A percentile compares a stretch with the other conserved stretches of the same genome.
Conservation (phyloP, 2,329 filamentous ascomycete species). For the Ascochyta koolunga region DNA sequence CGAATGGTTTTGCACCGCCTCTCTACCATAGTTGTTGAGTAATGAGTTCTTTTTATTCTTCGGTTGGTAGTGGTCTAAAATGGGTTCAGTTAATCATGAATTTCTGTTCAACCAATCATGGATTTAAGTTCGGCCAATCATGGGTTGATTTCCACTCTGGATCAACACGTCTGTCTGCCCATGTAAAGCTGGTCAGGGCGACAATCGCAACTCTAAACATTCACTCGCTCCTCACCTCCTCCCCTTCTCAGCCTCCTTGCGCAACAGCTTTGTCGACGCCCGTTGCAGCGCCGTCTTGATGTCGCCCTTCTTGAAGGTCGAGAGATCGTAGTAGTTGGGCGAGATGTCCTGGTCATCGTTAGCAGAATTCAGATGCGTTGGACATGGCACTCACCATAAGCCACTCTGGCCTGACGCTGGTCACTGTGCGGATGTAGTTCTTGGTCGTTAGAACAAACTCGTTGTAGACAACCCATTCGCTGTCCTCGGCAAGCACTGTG, state of each 20-base stretch:
- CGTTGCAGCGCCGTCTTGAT: conserved; percentile 71
- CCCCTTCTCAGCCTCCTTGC: conserved; percentile 53
- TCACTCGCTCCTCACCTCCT: conserved; percentile 1
- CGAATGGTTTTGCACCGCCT: too few relatives aligned
- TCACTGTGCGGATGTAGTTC: conserved; percentile 96
- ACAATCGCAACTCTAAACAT: too few relatives aligned
- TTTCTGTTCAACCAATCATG: too few relatives aligned
- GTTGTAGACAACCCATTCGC: conserved; percentile 97
- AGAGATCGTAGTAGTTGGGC: conserved; percentile 87
- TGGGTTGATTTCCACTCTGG: too few relatives aligned
- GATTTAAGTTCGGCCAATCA: too few relatives aligned
- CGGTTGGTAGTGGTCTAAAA: too few relatives aligned
- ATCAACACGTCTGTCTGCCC: too few relatives aligned
- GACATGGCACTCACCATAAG: conserved; percentile 68
- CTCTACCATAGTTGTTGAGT: too few relatives aligned
- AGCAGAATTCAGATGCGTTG: conserved; percentile 2
- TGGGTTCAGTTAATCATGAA: too few relatives aligned
- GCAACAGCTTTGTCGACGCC: conserved; percentile 60
- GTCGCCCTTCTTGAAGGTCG: conserved; percentile 82
- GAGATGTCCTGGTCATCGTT: conserved; percentile 75
- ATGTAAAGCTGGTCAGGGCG: too few relatives aligned
- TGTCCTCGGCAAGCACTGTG: conserved; percentile 85
- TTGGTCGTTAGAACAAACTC: conserved; percentile 98
- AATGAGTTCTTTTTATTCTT: too few relatives aligned
- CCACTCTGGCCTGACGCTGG: conserved; percentile 92